Conservation (phyloP, 306 rosid species). For the Albizia julibrissin region DNA sequence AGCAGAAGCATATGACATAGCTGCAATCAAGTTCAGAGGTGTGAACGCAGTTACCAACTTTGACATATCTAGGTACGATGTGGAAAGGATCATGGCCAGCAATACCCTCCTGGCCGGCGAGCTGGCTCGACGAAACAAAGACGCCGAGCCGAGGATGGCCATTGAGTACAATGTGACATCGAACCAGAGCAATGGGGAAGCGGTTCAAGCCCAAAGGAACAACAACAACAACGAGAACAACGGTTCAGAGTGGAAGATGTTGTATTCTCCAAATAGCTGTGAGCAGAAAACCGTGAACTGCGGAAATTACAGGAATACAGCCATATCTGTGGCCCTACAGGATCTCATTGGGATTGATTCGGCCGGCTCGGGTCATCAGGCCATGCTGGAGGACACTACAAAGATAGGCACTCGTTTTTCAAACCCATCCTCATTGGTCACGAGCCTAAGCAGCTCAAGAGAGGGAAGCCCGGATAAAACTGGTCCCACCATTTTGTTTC, state of each 20-base stretch:
- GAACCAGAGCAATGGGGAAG: slow-evolving; percentile 37
- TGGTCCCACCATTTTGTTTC: slow-evolving; percentile 49
- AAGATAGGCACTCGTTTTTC: slow-evolving; percentile 65
- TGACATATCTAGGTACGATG: slow-evolving; percentile 83
- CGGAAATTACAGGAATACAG: slow-evolving; percentile 47
- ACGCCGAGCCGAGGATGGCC: slow-evolving; percentile 39
- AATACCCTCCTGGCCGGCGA: slow-evolving; percentile 80
- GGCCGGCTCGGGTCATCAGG: slow-evolving; percentile 42
- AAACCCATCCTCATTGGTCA: slow-evolving; percentile 74
- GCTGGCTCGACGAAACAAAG: slow-evolving; percentile 69
- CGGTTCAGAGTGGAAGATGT: slow-evolving; percentile 63
- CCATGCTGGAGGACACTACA: slow-evolving; percentile 39
- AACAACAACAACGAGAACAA: slow-evolving; percentile 29
- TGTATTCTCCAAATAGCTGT: slow-evolving; percentile 34
- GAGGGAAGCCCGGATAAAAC: slow-evolving; percentile 84
- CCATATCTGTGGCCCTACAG: slow-evolving; percentile 61
- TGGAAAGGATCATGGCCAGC: slow-evolving; percentile 90
- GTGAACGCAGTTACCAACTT: slow-evolving; percentile 88
- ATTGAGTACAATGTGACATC: slow-evolving; percentile 32
- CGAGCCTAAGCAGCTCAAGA: slow-evolving; percentile 82
- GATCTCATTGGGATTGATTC: slow-evolving; percentile 61
- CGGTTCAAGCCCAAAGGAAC: slow-evolving; percentile 28
- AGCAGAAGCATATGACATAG: slow-evolving; percentile 95
- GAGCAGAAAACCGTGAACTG: slow-evolving; percentile 44
- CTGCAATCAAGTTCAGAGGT: slow-evolving; percentile 95